A percentile compares a stretch with the other conserved stretches of the same genome.
Conservation (phyloP, 164 flowering plant genomes). For the Chloranthus sessilifolius region DNA sequence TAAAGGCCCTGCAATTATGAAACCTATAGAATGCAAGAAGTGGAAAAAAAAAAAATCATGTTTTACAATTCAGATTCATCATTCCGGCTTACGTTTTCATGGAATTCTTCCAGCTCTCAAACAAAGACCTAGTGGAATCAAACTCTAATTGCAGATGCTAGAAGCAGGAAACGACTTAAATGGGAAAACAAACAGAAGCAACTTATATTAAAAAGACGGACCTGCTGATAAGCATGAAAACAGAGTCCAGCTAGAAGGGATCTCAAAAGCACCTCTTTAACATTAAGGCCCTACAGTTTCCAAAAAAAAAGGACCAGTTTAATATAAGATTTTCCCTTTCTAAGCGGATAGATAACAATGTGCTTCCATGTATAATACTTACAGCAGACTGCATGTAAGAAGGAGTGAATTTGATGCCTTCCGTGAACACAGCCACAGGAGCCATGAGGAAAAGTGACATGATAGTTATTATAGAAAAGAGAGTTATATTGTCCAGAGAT, state of each 20-base stretch:
- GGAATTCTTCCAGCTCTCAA: no score
- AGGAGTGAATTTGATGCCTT: constrained; percentile 70
- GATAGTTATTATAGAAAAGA: constrained; percentile 68
- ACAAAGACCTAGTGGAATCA: no score
- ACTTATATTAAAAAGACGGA: constrained; percentile 13
- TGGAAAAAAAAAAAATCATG: no score
- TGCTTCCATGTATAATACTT: no score
- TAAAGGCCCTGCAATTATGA: no score
- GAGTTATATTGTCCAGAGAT: constrained; percentile 74
- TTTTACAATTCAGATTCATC: no score
- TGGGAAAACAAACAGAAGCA: constrained; percentile 2
- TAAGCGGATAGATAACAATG: no score
- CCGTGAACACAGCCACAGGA: constrained; percentile 55
- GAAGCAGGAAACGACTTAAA: background rate
- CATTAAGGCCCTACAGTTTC: constrained; percentile 61
- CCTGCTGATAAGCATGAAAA: constrained; percentile 99
- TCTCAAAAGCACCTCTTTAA: constrained; percentile 45
- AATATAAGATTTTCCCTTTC: no score
- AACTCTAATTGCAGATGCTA: no score
- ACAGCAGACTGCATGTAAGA: constrained; percentile 58
- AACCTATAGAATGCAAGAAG: no score
- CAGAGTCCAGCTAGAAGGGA: constrained; percentile 81
- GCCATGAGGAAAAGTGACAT: constrained; percentile 52
- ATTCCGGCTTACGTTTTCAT: no score
- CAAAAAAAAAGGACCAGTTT: background rate